These are phyloP conservation scores for Sporisorium exsertum DNA, from an alignment of 1,284 basidiomycete genomes.

Conservation along the genomic window DNA sequence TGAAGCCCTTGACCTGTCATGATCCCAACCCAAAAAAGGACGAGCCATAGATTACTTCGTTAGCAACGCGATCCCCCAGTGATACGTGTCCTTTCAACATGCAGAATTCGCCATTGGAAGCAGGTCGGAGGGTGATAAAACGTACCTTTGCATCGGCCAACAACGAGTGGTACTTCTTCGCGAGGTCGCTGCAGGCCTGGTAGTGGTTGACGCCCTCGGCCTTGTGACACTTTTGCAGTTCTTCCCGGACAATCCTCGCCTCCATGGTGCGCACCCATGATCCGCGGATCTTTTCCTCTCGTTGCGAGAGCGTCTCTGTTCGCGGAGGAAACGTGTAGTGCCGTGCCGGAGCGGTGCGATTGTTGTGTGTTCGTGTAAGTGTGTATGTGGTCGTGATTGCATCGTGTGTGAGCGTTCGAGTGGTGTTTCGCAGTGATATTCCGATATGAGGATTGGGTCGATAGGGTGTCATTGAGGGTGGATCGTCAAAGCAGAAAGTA, in stretches of 20 bases:
- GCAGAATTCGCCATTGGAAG: too few species aligned
- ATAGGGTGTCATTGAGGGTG: not conserved
- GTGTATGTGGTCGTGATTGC: not conserved
- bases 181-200: conserved; percentile 83
- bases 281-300: conserved; percentile 85
- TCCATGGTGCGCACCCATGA: conserved; percentile 97
- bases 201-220: conserved; percentile 80
- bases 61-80: not conserved
- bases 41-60: not conserved
- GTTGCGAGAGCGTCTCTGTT: conserved; percentile 70
- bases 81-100: too few species aligned
- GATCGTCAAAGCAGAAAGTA: not conserved
- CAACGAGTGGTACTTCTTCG: conserved; percentile 86
- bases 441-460: not conserved
- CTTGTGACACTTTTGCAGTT: conserved; percentile 90
- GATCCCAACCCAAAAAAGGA: not conserved
- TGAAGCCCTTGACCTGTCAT: conserved; percentile 56
- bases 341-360: not conserved
- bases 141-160: conserved; percentile 86
- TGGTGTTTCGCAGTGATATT: not conserved
- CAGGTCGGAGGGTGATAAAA: conserved; percentile 40
- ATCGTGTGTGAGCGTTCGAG: not conserved
- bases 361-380: not conserved
- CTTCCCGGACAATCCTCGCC: conserved; percentile 86
- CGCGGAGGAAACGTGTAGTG: not conserved